Conservation (phyloP, 2,329 filamentous ascomycete genomes). For the Ceratocystis ficicola region DNA sequence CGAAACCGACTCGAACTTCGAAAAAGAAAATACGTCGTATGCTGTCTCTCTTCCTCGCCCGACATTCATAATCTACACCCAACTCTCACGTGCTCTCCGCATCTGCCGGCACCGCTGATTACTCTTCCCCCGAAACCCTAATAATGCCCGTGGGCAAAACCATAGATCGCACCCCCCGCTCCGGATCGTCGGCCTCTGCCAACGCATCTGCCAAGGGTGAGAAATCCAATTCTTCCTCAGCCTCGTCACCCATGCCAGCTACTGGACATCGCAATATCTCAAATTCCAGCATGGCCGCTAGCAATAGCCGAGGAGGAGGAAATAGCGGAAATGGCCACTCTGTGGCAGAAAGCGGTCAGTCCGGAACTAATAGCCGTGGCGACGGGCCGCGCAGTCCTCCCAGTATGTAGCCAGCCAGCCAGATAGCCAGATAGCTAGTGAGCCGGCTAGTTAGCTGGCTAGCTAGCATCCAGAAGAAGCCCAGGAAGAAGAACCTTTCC, state of each 20-base stretch:
- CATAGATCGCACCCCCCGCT: slow-evolving; percentile 14
- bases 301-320: background rate
- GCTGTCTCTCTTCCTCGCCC: no score
- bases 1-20: background rate
- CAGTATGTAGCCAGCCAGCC: slow-evolving; percentile 36
- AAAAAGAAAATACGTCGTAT: no score
- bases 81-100: background rate
- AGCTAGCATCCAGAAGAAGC: no score
- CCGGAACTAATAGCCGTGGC: slow-evolving; percentile 32
- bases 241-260: slow-evolving; percentile 9
- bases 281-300: slow-evolving; percentile 6
- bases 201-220: slow-evolving; percentile 17
- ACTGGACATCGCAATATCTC: slow-evolving; percentile 14
- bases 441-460: no score
- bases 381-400: slow-evolving; percentile 52
- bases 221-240: slow-evolving; percentile 11
- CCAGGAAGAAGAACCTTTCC: no score
- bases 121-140: background rate
- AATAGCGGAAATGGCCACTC: slow-evolving; percentile 12
- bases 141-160: slow-evolving; percentile 20
- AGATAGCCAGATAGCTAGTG: no score
- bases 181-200: slow-evolving; percentile 15
- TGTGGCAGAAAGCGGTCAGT: slow-evolving; percentile 16
- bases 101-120: background rate
- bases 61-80: background rate